Conservation (phyloP, 208 protist genomes). For the Polymyxa betae region DNA sequence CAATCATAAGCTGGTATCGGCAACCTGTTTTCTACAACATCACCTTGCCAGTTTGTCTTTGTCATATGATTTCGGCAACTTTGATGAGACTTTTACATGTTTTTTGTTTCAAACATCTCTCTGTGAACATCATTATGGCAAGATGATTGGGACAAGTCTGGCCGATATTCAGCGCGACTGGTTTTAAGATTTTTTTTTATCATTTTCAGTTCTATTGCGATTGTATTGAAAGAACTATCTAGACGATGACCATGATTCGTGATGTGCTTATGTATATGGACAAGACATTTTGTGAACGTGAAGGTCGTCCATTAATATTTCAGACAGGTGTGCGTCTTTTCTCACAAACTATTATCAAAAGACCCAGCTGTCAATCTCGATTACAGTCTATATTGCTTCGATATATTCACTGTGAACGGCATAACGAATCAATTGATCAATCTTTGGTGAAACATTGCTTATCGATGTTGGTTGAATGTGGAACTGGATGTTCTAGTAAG, state of each 20-base stretch:
- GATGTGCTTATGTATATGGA: constrained; percentile 63
- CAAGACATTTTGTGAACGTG: constrained; percentile 55
- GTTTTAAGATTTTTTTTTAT: no score
- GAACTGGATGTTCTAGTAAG: no score
- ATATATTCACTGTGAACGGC: constrained; percentile 42
- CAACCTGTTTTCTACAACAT: no score
- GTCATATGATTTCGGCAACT: no score
- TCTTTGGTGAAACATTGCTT: constrained; percentile 47
- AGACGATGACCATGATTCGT: constrained; percentile 58
- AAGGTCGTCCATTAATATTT: not conserved
- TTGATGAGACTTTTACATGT: no score
- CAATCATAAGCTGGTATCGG: constrained; percentile 32
- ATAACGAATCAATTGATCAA: constrained; percentile 13
- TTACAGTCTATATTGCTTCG: constrained; percentile 50
- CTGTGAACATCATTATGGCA: no score
- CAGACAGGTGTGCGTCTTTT: constrained; percentile 51
- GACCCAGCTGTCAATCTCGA: not conserved
- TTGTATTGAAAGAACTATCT: not conserved
- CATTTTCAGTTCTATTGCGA: no score
- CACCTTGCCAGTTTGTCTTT: no score
- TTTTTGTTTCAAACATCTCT: no score
- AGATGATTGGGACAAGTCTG: no score
- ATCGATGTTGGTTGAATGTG: constrained; percentile 58
- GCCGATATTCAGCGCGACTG: no score
- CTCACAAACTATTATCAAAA: not conserved